phyloP scores from a whole-genome alignment of 768 basidiomycete species.

The Rhodocollybia butyracea region DNA sequence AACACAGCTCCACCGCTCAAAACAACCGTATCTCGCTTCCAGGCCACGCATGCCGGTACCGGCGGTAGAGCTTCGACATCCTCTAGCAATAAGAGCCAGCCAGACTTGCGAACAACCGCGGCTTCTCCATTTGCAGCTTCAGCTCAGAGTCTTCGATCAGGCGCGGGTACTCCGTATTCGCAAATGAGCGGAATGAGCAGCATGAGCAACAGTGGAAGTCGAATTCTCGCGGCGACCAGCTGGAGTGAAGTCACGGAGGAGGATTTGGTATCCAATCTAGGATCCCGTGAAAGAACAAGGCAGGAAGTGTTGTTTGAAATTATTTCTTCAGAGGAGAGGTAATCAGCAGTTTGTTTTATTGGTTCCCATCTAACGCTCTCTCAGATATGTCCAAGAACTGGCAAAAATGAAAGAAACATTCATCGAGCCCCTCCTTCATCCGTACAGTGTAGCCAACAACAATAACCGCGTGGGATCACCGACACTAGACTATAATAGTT shows the following conservation, averaged over 20 bases:
- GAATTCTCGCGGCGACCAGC: constrained; percentile 72
- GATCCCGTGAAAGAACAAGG: constrained; percentile 90
- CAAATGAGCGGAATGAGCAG: constrained; percentile 50
- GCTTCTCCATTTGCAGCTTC: constrained; percentile 53
- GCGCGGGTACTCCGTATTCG: constrained; percentile 65
- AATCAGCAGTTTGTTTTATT: constrained; percentile 18
- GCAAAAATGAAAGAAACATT: constrained; percentile 92
- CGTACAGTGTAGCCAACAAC: constrained; percentile 49
- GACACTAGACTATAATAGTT: constrained; percentile 35
- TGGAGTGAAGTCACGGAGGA: constrained; percentile 97
- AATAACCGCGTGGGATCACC: constrained; percentile 40
- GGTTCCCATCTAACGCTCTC: constrained; percentile 12
- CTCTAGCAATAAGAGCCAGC: constrained; percentile 43
- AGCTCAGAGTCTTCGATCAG: constrained; percentile 70
- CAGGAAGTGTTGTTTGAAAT: constrained; percentile 98
- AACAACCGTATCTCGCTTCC: constrained; percentile 75
- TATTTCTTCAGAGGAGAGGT: constrained; percentile 94
- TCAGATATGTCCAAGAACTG: constrained; percentile 89
- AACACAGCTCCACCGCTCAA: constrained; percentile 43
- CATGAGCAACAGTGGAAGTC: constrained; percentile 44
- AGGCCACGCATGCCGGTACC: constrained; percentile 52
- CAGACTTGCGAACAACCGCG: constrained; percentile 67
- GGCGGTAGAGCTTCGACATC: constrained; percentile 57
- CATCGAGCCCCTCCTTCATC: constrained; percentile 86
- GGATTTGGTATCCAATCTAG: constrained; percentile 88